Evolutionary conservation across 2,329 filamentous ascomycete genomes (phyloP).

Genomic region (Cordyceps cicadae): DNA sequence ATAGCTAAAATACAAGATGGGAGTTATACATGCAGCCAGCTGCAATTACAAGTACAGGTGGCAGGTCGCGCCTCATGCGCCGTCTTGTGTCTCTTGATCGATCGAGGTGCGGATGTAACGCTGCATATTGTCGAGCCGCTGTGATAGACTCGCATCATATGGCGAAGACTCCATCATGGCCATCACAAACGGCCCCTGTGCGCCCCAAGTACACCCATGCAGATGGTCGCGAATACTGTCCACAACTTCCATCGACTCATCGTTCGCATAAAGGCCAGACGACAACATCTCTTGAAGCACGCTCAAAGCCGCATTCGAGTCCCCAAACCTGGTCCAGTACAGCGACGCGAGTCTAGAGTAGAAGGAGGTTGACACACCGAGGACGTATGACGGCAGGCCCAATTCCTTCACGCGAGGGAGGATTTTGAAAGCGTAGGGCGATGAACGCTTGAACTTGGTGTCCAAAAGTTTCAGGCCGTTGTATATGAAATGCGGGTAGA

Average conservation of each 20-base stretch:
- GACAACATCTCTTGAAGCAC: conserved; percentile 59
- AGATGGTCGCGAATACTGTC: conserved; percentile 25
- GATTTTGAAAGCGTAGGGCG: conserved; percentile 50
- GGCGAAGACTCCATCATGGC: conserved; percentile 30
- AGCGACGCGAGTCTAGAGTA: conserved; percentile 60
- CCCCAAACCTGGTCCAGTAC: conserved; percentile 52
- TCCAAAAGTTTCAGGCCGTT: conserved; percentile 50
- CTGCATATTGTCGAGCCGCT: conserved; percentile 22
- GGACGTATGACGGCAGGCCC: conserved; percentile 60
- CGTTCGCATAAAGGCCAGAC: conserved; percentile 51
- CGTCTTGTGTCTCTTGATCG: not conserved
- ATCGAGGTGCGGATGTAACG: conserved; percentile 11
- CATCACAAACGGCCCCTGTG: conserved; percentile 31
- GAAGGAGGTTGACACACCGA: conserved; percentile 61
- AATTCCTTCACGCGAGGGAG: conserved; percentile 60
- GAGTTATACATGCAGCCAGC: conserved; percentile 6
- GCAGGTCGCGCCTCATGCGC: not conserved
- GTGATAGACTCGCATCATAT: conserved; percentile 22
- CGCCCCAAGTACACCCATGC: conserved; percentile 28
- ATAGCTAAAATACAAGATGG: not conserved
- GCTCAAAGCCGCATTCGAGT: conserved; percentile 45
- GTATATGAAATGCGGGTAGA: conserved; percentile 56
- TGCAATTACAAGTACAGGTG: not conserved
- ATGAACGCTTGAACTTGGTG: conserved; percentile 47
- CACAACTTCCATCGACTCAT: conserved; percentile 22